phyloP scores from a whole-genome alignment of 129 eudicot species.

The Kitagawia praeruptora region DNA sequence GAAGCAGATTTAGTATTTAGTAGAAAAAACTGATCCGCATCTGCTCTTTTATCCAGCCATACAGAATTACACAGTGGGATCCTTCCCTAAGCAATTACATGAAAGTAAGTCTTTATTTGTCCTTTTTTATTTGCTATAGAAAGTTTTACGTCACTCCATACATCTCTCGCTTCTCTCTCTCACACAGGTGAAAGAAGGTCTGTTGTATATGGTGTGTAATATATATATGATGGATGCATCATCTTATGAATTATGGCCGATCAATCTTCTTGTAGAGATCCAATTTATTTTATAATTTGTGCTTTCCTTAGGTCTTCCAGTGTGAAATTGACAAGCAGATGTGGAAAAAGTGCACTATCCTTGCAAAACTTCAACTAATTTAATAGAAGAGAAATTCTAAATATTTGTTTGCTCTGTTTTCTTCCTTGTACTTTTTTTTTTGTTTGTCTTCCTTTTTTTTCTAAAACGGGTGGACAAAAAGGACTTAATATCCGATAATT shows the following conservation, averaged over 20 bases:
- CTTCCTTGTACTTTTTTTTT: neutral
- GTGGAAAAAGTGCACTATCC: neutral
- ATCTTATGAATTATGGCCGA: too few species aligned
- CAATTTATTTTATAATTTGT: neutral
- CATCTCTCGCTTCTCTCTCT: too few species aligned
- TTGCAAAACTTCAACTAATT: too few species aligned
- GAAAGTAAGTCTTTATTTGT: slow-evolving; percentile 48
- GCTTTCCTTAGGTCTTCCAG: neutral
- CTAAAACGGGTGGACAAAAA: neutral
- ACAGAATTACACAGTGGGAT: slow-evolving; percentile 90
- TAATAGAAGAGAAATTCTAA: too few species aligned
- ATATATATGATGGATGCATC: too few species aligned
- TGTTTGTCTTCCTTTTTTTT: neutral
- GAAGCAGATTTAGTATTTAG: neutral
- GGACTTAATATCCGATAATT: neutral
- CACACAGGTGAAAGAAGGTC: too few species aligned
- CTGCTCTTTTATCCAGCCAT: slow-evolving; percentile 34
- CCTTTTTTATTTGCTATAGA: too few species aligned
- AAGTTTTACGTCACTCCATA: too few species aligned
- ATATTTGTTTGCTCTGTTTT: neutral
- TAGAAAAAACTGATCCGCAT: neutral
- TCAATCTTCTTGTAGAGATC: neutral
- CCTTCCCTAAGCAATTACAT: slow-evolving; percentile 69
- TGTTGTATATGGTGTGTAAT: too few species aligned
- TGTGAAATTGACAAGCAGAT: neutral